These are phyloP conservation scores for Dendrobium catenatum DNA, from an alignment of 106 monocot genomes.

Conservation along the genomic window DNA sequence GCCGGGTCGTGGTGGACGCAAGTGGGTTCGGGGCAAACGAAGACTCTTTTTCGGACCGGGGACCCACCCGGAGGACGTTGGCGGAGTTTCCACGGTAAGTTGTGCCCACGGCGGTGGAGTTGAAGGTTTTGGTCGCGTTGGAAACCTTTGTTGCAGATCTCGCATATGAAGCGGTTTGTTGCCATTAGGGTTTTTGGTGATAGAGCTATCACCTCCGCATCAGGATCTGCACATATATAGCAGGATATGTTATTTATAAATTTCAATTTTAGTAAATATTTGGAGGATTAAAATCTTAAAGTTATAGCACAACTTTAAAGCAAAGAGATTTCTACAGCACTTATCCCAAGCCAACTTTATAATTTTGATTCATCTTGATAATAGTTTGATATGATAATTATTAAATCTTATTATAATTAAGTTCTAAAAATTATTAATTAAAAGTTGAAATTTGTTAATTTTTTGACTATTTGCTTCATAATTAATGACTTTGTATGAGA, in stretches of 20 bases:
- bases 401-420: too few relatives aligned
- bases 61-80: not conserved
- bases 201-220: conserved; percentile 9
- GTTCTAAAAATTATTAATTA: too few relatives aligned
- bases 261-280: too few relatives aligned
- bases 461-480: too few relatives aligned
- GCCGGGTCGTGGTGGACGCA: conserved; percentile 87
- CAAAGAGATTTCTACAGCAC: too few relatives aligned
- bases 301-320: too few relatives aligned
- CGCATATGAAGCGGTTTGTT: conserved; percentile 11
- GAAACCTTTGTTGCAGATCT: conserved; percentile 12
- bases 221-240: not conserved
- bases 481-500: too few relatives aligned
- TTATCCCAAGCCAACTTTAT: too few relatives aligned
- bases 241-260: not conserved
- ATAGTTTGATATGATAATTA: too few relatives aligned
- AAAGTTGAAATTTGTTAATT: too few relatives aligned
- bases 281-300: too few relatives aligned
- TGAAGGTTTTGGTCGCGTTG: conserved; percentile 10
- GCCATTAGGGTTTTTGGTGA: conserved; percentile 7
- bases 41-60: conserved; percentile 3
- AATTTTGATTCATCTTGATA: too few relatives aligned
- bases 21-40: conserved; percentile 62
- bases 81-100: conserved; percentile 5
- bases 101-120: conserved; percentile 12